These are phyloP conservation scores for Colletotrichum liriopes DNA, from an alignment of 2,329 filamentous ascomycete genomes.

Conservation along the genomic window DNA sequence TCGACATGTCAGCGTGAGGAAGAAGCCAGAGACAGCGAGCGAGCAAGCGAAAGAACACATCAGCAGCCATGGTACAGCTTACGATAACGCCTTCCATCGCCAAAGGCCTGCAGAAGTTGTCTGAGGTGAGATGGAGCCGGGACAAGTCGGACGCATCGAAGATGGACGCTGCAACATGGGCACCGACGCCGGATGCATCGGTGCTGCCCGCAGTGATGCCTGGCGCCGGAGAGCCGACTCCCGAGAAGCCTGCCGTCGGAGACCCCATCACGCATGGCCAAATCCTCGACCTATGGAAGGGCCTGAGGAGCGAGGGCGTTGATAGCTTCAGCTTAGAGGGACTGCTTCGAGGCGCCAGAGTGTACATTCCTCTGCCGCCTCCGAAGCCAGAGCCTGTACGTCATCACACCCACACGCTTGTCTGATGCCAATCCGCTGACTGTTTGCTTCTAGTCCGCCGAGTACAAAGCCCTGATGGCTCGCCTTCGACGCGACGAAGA, in stretches of 20 bases:
- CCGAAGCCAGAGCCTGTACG: constrained; percentile 84
- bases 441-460: constrained; percentile 70
- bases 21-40: background rate
- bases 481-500: constrained; percentile 88
- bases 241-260: constrained; percentile 68
- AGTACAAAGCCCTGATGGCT: constrained; percentile 92
- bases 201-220: background rate
- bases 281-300: constrained; percentile 74
- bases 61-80: constrained; percentile 77
- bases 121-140: constrained; percentile 41
- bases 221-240: constrained; percentile 60
- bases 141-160: constrained; percentile 33
- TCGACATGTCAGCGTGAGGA: background rate
- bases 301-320: constrained; percentile 57
- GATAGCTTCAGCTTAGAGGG: constrained; percentile 71
- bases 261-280: constrained; percentile 82
- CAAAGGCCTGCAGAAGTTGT: constrained; percentile 68
- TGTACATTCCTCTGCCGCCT: constrained; percentile 86
- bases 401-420: constrained; percentile 36
- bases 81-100: constrained; percentile 81
- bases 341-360: constrained; percentile 78
- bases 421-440: constrained; percentile 15
- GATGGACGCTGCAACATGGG: background rate
- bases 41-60: background rate
- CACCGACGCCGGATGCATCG: background rate